A percentile compares a stretch with the other conserved stretches of the same genome.
These are phyloP conservation scores for Candolleomyces aberdarensis DNA, from an alignment of 768 basidiomycete species.

Conservation along the genomic window DNA sequence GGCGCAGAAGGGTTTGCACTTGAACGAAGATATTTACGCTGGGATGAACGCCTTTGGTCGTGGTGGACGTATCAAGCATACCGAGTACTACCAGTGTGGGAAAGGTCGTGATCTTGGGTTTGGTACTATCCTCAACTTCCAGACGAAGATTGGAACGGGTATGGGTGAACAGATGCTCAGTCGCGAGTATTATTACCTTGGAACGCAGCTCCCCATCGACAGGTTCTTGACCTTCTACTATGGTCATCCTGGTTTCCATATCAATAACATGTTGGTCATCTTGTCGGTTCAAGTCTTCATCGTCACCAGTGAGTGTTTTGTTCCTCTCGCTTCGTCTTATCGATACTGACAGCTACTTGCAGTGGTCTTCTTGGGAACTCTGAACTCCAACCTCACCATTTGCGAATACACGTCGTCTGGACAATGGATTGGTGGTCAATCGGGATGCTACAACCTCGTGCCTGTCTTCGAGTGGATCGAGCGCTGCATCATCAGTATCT, in stretches of 20 bases:
- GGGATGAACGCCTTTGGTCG: constrained; percentile 98
- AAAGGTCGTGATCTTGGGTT: constrained; percentile 99
- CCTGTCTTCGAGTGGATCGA: constrained; percentile 96
- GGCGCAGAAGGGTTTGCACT: constrained; percentile 97
- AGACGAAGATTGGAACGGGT: constrained; percentile 99
- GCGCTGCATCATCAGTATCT: constrained; percentile 95
- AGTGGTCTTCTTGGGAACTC: constrained; percentile 95
- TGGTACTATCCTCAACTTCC: constrained; percentile 98
- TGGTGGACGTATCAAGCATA: constrained; percentile 97
- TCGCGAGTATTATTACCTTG: constrained; percentile 97
- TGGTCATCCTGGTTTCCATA: constrained; percentile 98
- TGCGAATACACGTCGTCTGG: constrained; percentile 77
- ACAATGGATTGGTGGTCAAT: constrained; percentile 70
- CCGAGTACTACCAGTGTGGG: constrained; percentile 98
- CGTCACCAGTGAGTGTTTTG: constrained; percentile 63
- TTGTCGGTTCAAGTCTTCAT: constrained; percentile 95
- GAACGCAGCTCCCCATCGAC: constrained; percentile 96
- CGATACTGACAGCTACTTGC: constrained; percentile 14
- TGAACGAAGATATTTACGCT: constrained; percentile 99
- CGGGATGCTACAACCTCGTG: constrained; percentile 90
- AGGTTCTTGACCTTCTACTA: constrained; percentile 99
- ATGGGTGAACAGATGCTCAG: constrained; percentile 99
- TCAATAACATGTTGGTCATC: constrained; percentile 99
- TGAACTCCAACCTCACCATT: constrained; percentile 76
- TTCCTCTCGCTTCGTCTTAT: background rate